Evolutionary conservation across 768 basidiomycete species (phyloP).

Genomic region (Pulveroboletus sp.): DNA sequence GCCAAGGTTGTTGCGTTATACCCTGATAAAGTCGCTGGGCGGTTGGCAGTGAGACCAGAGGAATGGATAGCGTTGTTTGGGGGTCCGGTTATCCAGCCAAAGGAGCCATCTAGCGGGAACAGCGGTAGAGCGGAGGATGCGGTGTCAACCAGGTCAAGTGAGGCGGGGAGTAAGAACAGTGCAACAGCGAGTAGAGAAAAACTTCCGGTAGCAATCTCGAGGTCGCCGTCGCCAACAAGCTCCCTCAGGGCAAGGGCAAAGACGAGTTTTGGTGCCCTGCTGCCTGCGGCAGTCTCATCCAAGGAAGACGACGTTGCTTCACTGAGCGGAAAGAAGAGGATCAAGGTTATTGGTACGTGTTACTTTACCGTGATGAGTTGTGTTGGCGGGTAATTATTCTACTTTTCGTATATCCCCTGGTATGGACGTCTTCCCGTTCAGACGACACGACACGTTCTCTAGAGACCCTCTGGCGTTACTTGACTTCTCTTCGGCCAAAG

Average conservation of each 20-base stretch:
- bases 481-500: constrained; percentile 87
- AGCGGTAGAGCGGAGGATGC: constrained; percentile 21
- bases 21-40: constrained; percentile 74
- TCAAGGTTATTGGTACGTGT: constrained; percentile 30
- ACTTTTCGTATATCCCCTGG: background rate
- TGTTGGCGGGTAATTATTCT: background rate
- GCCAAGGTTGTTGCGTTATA: constrained; percentile 91
- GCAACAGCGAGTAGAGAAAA: constrained; percentile 23
- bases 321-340: constrained; percentile 35
- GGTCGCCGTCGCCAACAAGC: constrained; percentile 33
- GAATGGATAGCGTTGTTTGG: constrained; percentile 83
- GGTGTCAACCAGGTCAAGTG: constrained; percentile 23
- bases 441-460: constrained; percentile 67
- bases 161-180: constrained; percentile 23
- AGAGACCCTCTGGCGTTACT: constrained; percentile 84
- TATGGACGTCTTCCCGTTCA: constrained; percentile 17
- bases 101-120: constrained; percentile 5
- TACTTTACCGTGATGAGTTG: constrained; percentile 17
- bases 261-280: constrained; percentile 51
- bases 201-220: constrained; percentile 14
- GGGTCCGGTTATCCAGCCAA: constrained; percentile 43
- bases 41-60: constrained; percentile 62
- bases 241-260: constrained; percentile 50
- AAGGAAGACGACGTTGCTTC: constrained; percentile 68
- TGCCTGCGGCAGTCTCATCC: constrained; percentile 20